Evolutionary conservation across 192 early-diverging fungal species (phyloP), one percentile per base, ranked within the genome.

Genomic region (Rhizoclosmatium sp.): DNA sequence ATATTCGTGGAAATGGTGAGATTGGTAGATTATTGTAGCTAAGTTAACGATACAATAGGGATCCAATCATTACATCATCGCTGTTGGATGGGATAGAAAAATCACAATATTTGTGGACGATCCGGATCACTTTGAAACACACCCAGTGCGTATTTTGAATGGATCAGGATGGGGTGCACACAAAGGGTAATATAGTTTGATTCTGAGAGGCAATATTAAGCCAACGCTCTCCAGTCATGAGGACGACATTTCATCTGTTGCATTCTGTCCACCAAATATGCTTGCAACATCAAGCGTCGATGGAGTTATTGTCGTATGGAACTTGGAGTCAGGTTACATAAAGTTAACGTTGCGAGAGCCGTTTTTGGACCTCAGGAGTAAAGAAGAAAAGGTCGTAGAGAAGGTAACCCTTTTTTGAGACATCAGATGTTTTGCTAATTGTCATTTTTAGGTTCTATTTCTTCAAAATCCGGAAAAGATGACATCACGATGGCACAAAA

Each of bases 1-100:
- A 47, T 81, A 16, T 91, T 80, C 70, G 84, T 91, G 49, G 90
- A 91, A 77, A 90, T 91, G 83, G 88, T 86, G 59, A 47, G 31
- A 31, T 31, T 31, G 31, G 31, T 31, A 31, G 31, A 31, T 31
- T 23, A 2, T 40, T 16, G 3, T 39, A 2, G 14, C 56, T 16
- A 58, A 21, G 40, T 66, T 40, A 49, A 31, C 31, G 31, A 10
- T 40, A 7, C 3, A 56, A 47, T 47, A 85, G 84, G 85, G 89
- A n/a, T 72, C 84, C 19, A 91, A 89, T 70, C 78, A 82, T 40
- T 91, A 89, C 81, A 87, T 91, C 58, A 78, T 91, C 51, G 77
- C 81, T 1, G 87, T 86, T n/a, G 90, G 90, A 2, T 91, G 90
- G 90, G 90, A 91, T 65, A 61, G 85, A 14, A 86, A 87, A 65